Percentiles rank a stretch among this genome's conserved stretches.
Conservation (phyloP, 1,284 basidiomycete genomes). For the Leccinum solheimii region DNA sequence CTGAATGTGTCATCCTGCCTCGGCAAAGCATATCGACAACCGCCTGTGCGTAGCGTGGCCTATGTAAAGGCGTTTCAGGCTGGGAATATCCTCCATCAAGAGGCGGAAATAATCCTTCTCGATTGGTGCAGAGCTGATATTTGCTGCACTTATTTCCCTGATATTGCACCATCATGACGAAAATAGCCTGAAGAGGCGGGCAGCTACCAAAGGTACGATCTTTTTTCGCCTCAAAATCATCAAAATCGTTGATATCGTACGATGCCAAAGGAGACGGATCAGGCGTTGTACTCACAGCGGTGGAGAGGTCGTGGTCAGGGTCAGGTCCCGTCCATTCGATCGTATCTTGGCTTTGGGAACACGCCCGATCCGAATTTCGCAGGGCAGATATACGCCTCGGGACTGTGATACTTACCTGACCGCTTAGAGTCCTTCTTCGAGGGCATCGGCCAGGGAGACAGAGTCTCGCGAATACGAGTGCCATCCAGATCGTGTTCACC, state of each 20-base stretch:
- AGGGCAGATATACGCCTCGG: not conserved
- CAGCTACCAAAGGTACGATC: conserved; percentile 49
- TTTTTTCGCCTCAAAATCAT: conserved; percentile 22
- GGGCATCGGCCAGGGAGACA: conserved; percentile 30
- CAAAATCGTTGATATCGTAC: not conserved
- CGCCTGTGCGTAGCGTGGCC: conserved; percentile 45
- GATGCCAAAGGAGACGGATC: not conserved
- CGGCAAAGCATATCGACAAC: conserved; percentile 42
- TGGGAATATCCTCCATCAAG: conserved; percentile 41
- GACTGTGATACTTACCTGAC: conserved; percentile 40
- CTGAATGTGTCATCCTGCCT: conserved; percentile 32
- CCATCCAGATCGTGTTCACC: conserved; percentile 36
- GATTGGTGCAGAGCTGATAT: conserved; percentile 37
- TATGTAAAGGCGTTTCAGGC: conserved; percentile 44
- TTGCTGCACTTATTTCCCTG: conserved; percentile 47
- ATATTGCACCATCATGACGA: conserved; percentile 44
- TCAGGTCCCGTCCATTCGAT: conserved; percentile 61
- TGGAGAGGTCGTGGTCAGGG: conserved; percentile 60
- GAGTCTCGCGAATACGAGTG: conserved; percentile 44
- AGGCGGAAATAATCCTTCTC: conserved; percentile 14
- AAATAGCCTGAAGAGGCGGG: conserved; percentile 46
- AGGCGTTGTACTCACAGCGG: conserved; percentile 43
- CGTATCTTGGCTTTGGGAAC: conserved; percentile 40
- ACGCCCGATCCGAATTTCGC: not conserved
- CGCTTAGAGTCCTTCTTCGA: conserved; percentile 41